Percentiles rank a stretch among this genome's conserved stretches.
Evolutionary conservation across 2,329 filamentous ascomycete genomes (phyloP).

Genomic region (Grosmannia serpens): DNA sequence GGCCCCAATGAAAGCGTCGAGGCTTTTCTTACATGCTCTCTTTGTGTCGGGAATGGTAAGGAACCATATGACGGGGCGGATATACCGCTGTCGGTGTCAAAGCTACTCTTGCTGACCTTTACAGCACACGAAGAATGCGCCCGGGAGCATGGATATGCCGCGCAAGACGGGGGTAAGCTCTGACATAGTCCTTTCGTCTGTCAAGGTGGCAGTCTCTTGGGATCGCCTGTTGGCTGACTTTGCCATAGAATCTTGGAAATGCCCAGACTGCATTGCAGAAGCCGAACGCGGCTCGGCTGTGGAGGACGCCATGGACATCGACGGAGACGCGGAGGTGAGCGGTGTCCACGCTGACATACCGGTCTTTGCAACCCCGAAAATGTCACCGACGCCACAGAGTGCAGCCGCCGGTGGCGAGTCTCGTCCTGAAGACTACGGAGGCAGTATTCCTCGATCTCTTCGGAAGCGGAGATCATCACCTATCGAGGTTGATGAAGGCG

Average conservation of each 20-base stretch:
- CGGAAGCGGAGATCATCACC: conserved; percentile 79
- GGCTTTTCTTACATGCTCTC: conserved; percentile 61
- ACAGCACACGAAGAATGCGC: conserved; percentile 88
- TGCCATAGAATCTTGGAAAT: conserved; percentile 33
- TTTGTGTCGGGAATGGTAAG: conserved; percentile 76
- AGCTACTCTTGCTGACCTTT: conserved; percentile 24
- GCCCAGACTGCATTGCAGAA: conserved; percentile 33
- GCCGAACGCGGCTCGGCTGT: conserved; percentile 19
- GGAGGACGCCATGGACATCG: conserved; percentile 11
- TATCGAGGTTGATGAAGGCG: conserved; percentile 46
- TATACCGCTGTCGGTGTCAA: background rate
- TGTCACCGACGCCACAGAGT: conserved; percentile 57
- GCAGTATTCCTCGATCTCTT: conserved; percentile 61
- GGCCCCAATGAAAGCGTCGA: conserved; percentile 76
- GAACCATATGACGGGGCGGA: conserved; percentile 18
- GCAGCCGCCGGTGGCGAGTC: conserved; percentile 50
- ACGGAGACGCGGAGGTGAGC: background rate
- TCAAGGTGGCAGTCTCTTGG: background rate
- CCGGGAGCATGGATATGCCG: conserved; percentile 54
- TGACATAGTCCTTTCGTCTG: conserved; percentile 3
- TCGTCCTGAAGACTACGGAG: conserved; percentile 64
- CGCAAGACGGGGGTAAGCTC: conserved; percentile 50
- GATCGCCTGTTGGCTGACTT: background rate
- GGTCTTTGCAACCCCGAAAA: conserved; percentile 36
- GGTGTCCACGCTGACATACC: background rate